A percentile compares a stretch with the other conserved stretches of the same genome.
Evolutionary conservation across 73 alveolate genomes (phyloP).

Genomic region (Tetrahymena thermophila): DNA sequence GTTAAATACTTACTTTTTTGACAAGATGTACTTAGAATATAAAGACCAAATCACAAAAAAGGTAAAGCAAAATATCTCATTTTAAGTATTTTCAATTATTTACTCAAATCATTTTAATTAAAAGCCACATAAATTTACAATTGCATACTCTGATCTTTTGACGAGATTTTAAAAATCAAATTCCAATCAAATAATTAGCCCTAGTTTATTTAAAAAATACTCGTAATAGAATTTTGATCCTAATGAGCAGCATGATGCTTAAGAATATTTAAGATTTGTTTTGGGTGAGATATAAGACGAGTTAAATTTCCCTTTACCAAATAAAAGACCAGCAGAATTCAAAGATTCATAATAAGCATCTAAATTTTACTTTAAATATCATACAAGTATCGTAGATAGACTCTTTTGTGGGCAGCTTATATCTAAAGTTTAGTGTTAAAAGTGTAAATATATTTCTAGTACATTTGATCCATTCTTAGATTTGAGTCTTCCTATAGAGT

Average conservation of each 20-base stretch:
- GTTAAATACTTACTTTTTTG: constrained; percentile 47
- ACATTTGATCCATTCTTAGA: constrained; percentile 64
- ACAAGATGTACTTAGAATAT: constrained; percentile 36
- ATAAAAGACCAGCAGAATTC: constrained; percentile 22
- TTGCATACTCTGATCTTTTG: constrained; percentile 20
- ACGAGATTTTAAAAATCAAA: constrained; percentile 15
- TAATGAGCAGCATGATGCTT: constrained; percentile 54
- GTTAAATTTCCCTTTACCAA: constrained; percentile 35
- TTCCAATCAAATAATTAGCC: constrained; percentile 20
- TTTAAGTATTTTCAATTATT: neutral
- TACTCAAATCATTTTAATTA: neutral
- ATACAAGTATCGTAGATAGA: constrained; percentile 53
- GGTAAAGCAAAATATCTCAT: neutral
- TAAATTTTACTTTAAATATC: constrained; percentile 30
- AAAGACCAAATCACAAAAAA: constrained; percentile 8
- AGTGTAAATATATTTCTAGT: constrained; percentile 30
- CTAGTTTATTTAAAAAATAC: neutral
- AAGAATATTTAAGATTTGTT: constrained; percentile 56
- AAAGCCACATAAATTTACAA: constrained; percentile 2
- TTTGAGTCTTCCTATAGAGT: constrained; percentile 51
- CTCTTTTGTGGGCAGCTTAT: constrained; percentile 52
- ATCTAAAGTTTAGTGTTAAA: constrained; percentile 50
- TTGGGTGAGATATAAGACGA: constrained; percentile 52
- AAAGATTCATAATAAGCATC: constrained; percentile 41
- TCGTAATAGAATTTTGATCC: constrained; percentile 44